Base-by-base conservation (phyloP, 2,329 filamentous ascomycete genomes). In the Pseudopyricularia javanii region DNA sequence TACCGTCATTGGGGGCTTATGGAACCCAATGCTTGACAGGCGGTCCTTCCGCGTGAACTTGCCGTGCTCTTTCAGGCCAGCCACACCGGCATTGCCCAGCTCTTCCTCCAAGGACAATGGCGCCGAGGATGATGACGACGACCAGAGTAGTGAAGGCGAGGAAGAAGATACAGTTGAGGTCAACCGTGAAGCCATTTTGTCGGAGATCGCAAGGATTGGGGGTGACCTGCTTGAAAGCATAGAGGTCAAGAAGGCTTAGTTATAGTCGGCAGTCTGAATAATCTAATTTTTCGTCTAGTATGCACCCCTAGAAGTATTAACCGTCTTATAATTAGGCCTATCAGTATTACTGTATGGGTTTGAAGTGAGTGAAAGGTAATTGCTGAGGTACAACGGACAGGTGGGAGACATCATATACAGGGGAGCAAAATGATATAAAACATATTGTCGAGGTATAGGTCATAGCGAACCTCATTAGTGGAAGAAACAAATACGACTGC, bases 41-140 rank as follows among this genome's bases (percentile, higher is more conserved):
- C 76, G 87, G 56, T 69, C 71, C 12, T 91, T 89, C 72, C 85
- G 85, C 57, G 76, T 86, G 15, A 86, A 85, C 54, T 64, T 91
- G 63, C 76, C 81, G 1, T 88, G 84, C 65, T 83, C 82, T 8
- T 83, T 81, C 53, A 68, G 79, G 66, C 79, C 85, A 55, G 62
- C 71, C 5, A n/a, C 5, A 5, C 32, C 30, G 12, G 20, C 37
- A 7, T 12, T 1, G 61, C 20, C 52, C 8, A 24, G 52, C 54
- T 26, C 56, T n/a, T 26, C 33, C 4, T 4, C 22, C 32, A 12
- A 61, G 62, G 12, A 35, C 2, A 30, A 47, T 20, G n/a, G 24
- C 28, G 11, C 15, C 51, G 35, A 47, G 22, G 49, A 48, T 11
- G 51, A 53, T 53, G 28, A 63, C 49, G 64, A 47, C 15, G 20